Conservation (phyloP, 1,284 basidiomycete species). For the Porogramme epimiltina region DNA sequence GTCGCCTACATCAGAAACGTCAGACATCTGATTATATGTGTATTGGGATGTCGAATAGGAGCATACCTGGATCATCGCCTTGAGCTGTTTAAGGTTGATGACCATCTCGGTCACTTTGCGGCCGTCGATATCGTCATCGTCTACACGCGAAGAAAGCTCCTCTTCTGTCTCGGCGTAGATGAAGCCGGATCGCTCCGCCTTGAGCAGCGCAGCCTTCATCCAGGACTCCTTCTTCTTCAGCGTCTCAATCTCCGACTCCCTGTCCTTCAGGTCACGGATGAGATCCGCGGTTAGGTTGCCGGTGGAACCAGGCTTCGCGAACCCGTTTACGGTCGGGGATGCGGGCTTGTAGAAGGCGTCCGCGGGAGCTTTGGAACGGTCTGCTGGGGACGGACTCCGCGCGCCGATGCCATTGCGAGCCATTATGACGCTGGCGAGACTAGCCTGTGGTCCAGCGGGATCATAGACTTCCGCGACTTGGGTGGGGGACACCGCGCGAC, state of each 20-base stretch:
- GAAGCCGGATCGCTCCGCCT: conserved; percentile 84
- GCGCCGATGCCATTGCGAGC: conserved; percentile 47
- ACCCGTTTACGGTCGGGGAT: conserved; percentile 60
- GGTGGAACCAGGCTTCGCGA: conserved; percentile 56
- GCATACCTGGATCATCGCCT: conserved; percentile 84
- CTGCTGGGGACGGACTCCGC: conserved; percentile 67
- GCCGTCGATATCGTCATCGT: conserved; percentile 36
- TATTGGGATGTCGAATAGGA: background rate
- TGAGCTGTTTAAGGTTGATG: conserved; percentile 87
- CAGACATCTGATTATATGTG: background rate
- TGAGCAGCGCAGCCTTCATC: conserved; percentile 82
- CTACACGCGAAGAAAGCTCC: conserved; percentile 41
- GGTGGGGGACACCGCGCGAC: conserved; percentile 59
- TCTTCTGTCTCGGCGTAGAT: conserved; percentile 54
- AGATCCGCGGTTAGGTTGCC: conserved; percentile 75
- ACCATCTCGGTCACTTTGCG: conserved; percentile 71
- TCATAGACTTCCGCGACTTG: conserved; percentile 38
- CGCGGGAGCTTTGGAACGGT: conserved; percentile 52
- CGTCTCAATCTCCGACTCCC: conserved; percentile 80
- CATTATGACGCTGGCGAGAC: conserved; percentile 57
- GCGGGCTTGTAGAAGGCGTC: conserved; percentile 63
- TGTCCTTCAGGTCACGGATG: conserved; percentile 75
- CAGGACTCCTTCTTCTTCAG: conserved; percentile 82
- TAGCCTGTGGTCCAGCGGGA: conserved; percentile 40
- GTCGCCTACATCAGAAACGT: conserved; percentile 47